Evolutionary conservation across 345 rosid species (phyloP).

Genomic region (Lumnitzera racemosa): DNA sequence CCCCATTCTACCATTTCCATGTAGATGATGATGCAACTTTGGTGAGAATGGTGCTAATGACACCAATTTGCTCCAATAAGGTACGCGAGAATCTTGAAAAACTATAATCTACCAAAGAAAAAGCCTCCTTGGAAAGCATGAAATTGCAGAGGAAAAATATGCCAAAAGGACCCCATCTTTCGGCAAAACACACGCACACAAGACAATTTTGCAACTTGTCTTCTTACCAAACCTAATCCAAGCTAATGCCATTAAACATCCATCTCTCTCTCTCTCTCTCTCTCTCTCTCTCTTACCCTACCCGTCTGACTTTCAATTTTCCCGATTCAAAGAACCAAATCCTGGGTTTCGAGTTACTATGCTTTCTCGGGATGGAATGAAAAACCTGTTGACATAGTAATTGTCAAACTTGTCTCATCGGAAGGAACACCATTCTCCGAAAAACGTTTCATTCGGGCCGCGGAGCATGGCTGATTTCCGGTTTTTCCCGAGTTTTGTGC

Average conservation of each 20-base stretch:
- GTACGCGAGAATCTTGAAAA: slow-evolving; percentile 3
- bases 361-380: too few relatives aligned
- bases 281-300: not conserved
- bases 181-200: not conserved
- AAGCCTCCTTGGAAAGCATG: not conserved
- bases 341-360: too few relatives aligned
- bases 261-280: not conserved
- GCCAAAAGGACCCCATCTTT: slow-evolving; percentile 4
- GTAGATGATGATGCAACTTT: slow-evolving; percentile 12
- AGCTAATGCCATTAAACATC: slow-evolving; percentile 29
- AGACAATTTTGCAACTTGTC: slow-evolving; percentile 18
- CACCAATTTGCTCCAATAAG: not conserved
- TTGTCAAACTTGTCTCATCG: too few relatives aligned
- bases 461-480: too few relatives aligned
- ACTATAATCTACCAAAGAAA: not conserved
- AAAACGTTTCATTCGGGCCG: too few relatives aligned
- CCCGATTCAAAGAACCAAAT: not conserved
- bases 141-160: not conserved
- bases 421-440: too few relatives aligned
- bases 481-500: too few relatives aligned
- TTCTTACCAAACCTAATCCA: slow-evolving; percentile 40
- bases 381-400: too few relatives aligned
- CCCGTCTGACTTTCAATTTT: slow-evolving; percentile 1
- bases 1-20: slow-evolving; percentile 3
- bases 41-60: not conserved